These are phyloP conservation scores for Paramecium octaurelia DNA, from an alignment of 73 alveolate species.

Conservation along the genomic window DNA sequence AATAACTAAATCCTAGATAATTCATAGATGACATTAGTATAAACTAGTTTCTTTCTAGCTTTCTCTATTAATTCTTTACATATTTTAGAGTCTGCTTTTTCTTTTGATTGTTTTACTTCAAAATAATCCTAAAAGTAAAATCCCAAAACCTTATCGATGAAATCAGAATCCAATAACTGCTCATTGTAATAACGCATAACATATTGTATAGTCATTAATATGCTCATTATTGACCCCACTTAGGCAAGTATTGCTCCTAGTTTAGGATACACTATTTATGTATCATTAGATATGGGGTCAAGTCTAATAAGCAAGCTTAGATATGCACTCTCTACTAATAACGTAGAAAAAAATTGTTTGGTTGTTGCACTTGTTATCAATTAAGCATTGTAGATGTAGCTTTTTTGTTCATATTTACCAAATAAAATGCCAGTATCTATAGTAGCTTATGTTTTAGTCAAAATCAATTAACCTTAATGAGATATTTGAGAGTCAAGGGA, in stretches of 20 bases:
- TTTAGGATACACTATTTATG: background rate
- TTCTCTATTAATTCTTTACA: too few relatives aligned
- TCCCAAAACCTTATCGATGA: background rate
- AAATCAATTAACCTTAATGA: background rate
- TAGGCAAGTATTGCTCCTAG: conserved; percentile 23
- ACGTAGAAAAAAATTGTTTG: background rate
- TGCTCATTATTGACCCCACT: conserved; percentile 11
- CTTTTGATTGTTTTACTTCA: too few relatives aligned
- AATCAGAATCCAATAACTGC: background rate
- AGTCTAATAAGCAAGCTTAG: background rate
- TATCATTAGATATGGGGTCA: background rate
- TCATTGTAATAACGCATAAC: background rate
- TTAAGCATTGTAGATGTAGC: background rate
- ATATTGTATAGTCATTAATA: background rate
- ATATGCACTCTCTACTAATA: background rate
- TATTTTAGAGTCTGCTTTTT: too few relatives aligned
- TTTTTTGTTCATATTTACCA: background rate
- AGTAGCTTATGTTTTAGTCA: background rate
- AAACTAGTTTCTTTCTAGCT: background rate
- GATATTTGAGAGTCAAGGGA: background rate
- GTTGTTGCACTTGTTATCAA: background rate
- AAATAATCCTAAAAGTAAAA: background rate
- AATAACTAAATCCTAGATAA: background rate
- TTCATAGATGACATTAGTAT: background rate
- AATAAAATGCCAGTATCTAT: background rate